Evolutionary conservation across 495 filamentous ascomycete species (phyloP).

Genomic region (Evernia prunastri): DNA sequence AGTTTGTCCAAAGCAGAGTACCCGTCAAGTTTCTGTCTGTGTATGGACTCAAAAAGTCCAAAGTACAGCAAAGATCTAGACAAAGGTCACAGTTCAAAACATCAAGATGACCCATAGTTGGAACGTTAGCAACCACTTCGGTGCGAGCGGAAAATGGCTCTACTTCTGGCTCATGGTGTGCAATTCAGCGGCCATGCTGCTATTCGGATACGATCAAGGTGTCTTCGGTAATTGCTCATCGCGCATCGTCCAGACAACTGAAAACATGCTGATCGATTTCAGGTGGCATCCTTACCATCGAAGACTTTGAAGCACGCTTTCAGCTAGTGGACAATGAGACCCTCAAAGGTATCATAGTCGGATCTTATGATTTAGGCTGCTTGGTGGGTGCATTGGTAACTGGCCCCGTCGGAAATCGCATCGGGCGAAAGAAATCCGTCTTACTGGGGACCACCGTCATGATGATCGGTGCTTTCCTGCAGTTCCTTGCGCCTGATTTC

Average conservation of each 20-base stretch:
- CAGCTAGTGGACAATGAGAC: slow-evolving; percentile 7
- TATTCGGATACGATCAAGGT: slow-evolving; percentile 27
- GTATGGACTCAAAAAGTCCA: slow-evolving; percentile 9
- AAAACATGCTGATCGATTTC: neutral
- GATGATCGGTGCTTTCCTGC: slow-evolving; percentile 9
- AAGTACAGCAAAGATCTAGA: slow-evolving; percentile 10
- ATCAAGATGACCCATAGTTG: neutral
- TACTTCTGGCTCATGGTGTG: neutral
- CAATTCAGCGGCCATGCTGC: slow-evolving; percentile 12
- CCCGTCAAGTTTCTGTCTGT: neutral
- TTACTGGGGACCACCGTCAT: slow-evolving; percentile 10
- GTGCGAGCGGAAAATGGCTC: slow-evolving; percentile 6
- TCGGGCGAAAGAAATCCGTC: slow-evolving; percentile 6
- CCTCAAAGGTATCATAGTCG: slow-evolving; percentile 7
- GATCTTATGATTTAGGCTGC: slow-evolving; percentile 7
- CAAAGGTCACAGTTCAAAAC: slow-evolving; percentile 9
- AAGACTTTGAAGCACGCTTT: slow-evolving; percentile 4
- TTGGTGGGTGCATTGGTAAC: slow-evolving; percentile 4
- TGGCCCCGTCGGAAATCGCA: neutral
- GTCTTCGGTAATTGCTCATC: slow-evolving; percentile 14
- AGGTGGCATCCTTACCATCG: slow-evolving; percentile 9
- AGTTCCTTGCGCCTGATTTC: slow-evolving; percentile 3
- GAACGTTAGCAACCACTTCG: slow-evolving; percentile 6
- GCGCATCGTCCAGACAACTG: neutral
- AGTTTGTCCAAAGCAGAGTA: neutral